Conservation (phyloP, 306 rosid species). For the Dalbergia cultrata region DNA sequence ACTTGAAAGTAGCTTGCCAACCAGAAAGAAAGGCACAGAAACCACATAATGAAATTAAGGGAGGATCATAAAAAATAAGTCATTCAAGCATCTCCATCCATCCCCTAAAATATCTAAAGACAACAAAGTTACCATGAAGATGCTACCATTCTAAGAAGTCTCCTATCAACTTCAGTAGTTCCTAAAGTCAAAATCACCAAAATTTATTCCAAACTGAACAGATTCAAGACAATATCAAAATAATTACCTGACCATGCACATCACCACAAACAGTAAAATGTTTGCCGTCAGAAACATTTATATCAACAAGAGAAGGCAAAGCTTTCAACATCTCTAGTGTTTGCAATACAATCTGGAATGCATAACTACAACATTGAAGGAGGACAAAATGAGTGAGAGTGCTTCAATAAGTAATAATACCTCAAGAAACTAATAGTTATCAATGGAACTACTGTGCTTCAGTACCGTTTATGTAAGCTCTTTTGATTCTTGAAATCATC, state of each 20-base stretch:
- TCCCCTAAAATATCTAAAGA: no score
- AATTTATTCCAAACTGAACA: no score
- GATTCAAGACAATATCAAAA: constrained; percentile 35
- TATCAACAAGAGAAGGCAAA: constrained; percentile 93
- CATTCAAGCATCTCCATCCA: no score
- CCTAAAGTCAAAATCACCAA: no score
- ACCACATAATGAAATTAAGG: no score
- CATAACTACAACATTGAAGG: constrained; percentile 69
- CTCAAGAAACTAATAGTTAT: constrained; percentile 33
- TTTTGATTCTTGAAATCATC: constrained; percentile 96
- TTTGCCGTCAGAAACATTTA: constrained; percentile 75
- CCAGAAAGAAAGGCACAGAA: no score
- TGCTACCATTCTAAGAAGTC: no score
- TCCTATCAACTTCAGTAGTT: no score
- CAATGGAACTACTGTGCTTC: constrained; percentile 34
- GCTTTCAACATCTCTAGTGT: constrained; percentile 74
- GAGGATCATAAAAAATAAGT: no score
- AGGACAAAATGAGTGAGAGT: constrained; percentile 14
- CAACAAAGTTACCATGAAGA: no score
- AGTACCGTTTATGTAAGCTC: constrained; percentile 85
- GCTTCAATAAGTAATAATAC: constrained; percentile 31
- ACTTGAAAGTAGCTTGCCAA: no score
- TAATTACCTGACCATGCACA: constrained; percentile 97
- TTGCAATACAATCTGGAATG: constrained; percentile 94
- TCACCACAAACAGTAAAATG: constrained; percentile 99